Evolutionary conservation across 2,329 filamentous ascomycete species (phyloP).

Genomic region (Zymoseptoria passerinii): DNA sequence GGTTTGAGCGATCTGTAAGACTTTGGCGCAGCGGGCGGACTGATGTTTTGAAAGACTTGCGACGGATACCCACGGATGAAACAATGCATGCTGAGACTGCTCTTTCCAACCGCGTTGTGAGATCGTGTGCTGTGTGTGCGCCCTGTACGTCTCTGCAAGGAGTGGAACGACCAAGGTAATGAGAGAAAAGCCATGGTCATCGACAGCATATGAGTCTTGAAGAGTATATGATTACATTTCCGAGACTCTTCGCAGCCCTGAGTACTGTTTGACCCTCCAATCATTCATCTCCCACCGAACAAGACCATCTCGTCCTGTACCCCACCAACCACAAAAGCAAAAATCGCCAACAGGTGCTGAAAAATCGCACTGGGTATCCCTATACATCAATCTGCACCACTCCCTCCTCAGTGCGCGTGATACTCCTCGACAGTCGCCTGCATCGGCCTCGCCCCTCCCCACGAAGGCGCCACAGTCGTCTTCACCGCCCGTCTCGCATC

Average conservation of each 20-base stretch:
- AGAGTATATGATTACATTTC: not conserved
- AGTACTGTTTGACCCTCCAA: not conserved
- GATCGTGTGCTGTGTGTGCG: too few species aligned
- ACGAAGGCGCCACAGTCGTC: not conserved
- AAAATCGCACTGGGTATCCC: not conserved
- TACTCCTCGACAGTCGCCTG: not conserved
- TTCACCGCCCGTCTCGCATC: not conserved
- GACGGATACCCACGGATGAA: not conserved
- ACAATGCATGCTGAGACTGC: not conserved
- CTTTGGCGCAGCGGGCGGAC: not conserved
- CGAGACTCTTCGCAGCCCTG: not conserved
- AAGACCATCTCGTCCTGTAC: not conserved
- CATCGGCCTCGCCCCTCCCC: not conserved
- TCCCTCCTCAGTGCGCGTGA: not conserved
- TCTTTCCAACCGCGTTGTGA: not conserved
- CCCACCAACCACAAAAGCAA: not conserved
- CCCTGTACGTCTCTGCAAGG: not conserved
- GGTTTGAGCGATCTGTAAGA: not conserved
- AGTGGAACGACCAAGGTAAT: not conserved
- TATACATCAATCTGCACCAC: not conserved
- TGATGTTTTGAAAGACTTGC: not conserved
- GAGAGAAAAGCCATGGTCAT: not conserved
- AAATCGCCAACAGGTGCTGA: not conserved
- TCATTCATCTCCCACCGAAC: not conserved
- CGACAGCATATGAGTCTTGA: not conserved